Conservation (phyloP, 345 rosid genomes). For the Ceriops tagal region DNA sequence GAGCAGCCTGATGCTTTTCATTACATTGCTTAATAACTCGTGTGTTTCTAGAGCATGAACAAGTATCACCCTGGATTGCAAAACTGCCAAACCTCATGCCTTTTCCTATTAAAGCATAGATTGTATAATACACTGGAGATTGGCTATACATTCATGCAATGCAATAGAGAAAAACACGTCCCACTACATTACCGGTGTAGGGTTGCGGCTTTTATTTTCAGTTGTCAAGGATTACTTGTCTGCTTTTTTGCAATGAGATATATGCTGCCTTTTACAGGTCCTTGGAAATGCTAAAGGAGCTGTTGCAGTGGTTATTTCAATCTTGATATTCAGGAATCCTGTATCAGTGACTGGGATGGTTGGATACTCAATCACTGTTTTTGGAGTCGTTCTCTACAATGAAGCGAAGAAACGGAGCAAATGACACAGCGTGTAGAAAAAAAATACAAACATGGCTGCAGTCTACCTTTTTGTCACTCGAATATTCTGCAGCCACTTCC, state of each 20-base stretch:
- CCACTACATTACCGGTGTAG: not conserved
- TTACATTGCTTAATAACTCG: not conserved
- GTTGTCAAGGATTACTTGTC: not conserved
- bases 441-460: not conserved
- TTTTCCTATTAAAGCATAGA: too few species aligned
- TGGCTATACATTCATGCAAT: not conserved
- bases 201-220: not conserved
- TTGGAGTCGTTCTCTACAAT: conserved; percentile 39
- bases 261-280: conserved; percentile 25
- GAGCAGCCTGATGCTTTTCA: not conserved
- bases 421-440: conserved; percentile 2
- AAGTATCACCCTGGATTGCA: too few species aligned
- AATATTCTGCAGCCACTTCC: not conserved
- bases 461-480: not conserved
- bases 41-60: too few species aligned
- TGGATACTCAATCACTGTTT: conserved; percentile 38
- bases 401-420: conserved; percentile 42
- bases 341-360: conserved; percentile 45
- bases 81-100: too few species aligned
- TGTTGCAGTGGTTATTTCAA: conserved; percentile 38
- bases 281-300: conserved; percentile 48
- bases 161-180: not conserved
- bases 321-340: conserved; percentile 40
- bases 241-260: conserved; percentile 1
- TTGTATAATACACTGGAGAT: not conserved